A percentile compares a stretch with the other conserved stretches of the same genome.
Evolutionary conservation across 2,329 filamentous ascomycete species (phyloP).

Genomic region (Colletotrichum costaricense): DNA sequence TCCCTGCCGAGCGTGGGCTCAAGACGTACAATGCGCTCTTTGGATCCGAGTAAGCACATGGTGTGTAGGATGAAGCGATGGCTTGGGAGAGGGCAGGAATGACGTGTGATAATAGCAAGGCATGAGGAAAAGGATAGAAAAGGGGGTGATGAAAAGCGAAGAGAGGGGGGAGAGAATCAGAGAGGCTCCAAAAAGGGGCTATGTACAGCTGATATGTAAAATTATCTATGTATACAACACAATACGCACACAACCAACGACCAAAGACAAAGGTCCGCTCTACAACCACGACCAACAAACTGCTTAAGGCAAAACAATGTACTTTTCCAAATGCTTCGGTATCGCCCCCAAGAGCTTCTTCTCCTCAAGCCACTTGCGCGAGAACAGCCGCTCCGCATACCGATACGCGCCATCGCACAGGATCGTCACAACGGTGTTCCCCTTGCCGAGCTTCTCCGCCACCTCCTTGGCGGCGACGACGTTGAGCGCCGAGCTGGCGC

Average conservation of each 20-base stretch:
- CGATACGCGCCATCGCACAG: conserved; percentile 97
- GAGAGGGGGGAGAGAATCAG: not conserved
- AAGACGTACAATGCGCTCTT: conserved; percentile 36
- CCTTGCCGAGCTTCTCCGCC: conserved; percentile 87
- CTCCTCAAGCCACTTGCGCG: conserved; percentile 85
- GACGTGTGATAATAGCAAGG: not conserved
- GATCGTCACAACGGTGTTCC: conserved; percentile 92
- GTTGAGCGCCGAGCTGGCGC: conserved; percentile 93
- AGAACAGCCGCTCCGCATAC: conserved; percentile 95
- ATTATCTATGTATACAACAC: conserved; percentile 36
- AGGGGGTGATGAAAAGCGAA: not conserved
- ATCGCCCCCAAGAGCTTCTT: conserved; percentile 87
- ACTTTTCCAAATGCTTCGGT: conserved; percentile 88
- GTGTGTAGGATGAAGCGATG: not conserved
- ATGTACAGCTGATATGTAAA: conserved; percentile 38
- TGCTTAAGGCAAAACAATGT: conserved; percentile 87
- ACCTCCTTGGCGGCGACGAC: conserved; percentile 96
- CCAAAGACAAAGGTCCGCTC: not conserved
- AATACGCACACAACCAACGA: conserved; percentile 19
- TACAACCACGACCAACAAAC: not conserved
- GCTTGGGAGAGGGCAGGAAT: too few relatives aligned
- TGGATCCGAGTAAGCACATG: not conserved
- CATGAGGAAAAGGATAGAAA: not conserved
- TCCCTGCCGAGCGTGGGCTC: conserved; percentile 37
- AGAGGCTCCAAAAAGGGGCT: conserved; percentile 29